Percentiles rank a stretch among this genome's conserved stretches.
phyloP scores from a whole-genome alignment of 2,329 filamentous ascomycete genomes.

The Cryphonectria nitschkei region DNA sequence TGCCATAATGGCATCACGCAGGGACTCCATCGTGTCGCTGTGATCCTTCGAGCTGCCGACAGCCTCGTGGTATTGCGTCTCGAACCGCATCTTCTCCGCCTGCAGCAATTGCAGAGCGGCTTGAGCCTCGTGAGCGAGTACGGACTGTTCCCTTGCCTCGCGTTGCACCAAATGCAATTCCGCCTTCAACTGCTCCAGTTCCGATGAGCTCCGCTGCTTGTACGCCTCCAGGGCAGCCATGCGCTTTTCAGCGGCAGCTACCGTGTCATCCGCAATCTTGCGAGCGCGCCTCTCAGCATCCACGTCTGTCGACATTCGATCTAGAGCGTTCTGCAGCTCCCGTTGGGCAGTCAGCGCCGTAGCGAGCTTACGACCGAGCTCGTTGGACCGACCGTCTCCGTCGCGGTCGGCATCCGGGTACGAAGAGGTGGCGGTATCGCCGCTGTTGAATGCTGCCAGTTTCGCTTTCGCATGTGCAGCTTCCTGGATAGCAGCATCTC shows the following conservation, averaged over 20 bases:
- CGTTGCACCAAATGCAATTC: conserved; percentile 83
- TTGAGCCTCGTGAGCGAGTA: conserved; percentile 76
- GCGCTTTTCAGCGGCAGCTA: conserved; percentile 79
- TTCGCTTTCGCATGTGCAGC: conserved; percentile 95
- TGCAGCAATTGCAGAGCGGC: conserved; percentile 74
- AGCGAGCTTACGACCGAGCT: conserved; percentile 84
- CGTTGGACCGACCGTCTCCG: conserved; percentile 66
- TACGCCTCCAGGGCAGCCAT: conserved; percentile 83
- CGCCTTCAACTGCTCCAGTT: conserved; percentile 82
- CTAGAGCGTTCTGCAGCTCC: conserved; percentile 78
- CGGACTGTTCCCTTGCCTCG: conserved; percentile 77
- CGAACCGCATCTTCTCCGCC: conserved; percentile 83
- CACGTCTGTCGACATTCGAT: conserved; percentile 70
- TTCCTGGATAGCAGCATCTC: conserved; percentile 92
- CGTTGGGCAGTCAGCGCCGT: conserved; percentile 76
- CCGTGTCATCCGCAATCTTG: conserved; percentile 85
- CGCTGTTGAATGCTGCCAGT: conserved; percentile 75
- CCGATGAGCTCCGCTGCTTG: conserved; percentile 80
- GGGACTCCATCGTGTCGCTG: conserved; percentile 69
- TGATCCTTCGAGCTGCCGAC: conserved; percentile 71
- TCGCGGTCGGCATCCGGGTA: conserved; percentile 65
- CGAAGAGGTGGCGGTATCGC: conserved; percentile 60
- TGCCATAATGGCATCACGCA: conserved; percentile 77
- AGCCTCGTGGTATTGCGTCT: conserved; percentile 68
- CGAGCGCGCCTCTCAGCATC: conserved; percentile 81